Evolutionary conservation across 768 basidiomycete genomes (phyloP).

Genomic region (Hericium rajendrae): DNA sequence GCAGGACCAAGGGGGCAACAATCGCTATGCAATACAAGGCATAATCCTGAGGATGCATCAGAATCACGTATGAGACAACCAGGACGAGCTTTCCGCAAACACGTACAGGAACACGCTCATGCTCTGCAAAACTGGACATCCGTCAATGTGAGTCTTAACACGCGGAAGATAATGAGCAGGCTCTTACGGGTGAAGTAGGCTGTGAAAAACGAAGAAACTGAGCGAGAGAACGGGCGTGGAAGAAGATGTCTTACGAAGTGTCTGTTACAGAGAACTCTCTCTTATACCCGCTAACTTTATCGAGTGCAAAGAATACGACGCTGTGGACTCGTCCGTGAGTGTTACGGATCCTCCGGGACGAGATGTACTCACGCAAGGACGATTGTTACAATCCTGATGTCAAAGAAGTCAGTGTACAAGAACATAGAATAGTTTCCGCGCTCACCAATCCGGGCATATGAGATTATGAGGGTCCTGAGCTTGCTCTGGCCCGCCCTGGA

Average conservation of each 20-base stretch:
- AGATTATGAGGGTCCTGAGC: conserved; percentile 34
- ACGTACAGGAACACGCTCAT: conserved; percentile 71
- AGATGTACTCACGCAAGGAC: conserved; percentile 44
- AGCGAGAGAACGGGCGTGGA: conserved; percentile 11
- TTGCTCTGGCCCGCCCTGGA: neutral
- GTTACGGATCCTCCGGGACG: neutral
- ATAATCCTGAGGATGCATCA: conserved; percentile 11
- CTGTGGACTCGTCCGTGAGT: conserved; percentile 24
- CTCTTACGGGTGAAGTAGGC: conserved; percentile 30
- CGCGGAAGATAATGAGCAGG: neutral
- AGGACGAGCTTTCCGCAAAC: neutral
- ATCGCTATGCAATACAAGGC: conserved; percentile 30
- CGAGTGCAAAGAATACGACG: conserved; percentile 49
- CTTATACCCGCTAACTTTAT: conserved; percentile 62
- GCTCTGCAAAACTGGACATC: conserved; percentile 45
- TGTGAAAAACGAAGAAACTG: conserved; percentile 1
- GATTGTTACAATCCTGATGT: conserved; percentile 56
- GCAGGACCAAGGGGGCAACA: conserved; percentile 60
- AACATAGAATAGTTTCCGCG: too few species aligned
- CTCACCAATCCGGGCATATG: conserved; percentile 71
- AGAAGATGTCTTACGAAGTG: conserved; percentile 44
- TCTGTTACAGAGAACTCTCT: conserved; percentile 73
- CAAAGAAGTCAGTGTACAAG: too few species aligned
- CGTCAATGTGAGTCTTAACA: neutral
- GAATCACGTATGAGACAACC: neutral